Conservation (phyloP, 2,329 filamentous ascomycete genomes). For the Pestalotiopsis sp. region DNA sequence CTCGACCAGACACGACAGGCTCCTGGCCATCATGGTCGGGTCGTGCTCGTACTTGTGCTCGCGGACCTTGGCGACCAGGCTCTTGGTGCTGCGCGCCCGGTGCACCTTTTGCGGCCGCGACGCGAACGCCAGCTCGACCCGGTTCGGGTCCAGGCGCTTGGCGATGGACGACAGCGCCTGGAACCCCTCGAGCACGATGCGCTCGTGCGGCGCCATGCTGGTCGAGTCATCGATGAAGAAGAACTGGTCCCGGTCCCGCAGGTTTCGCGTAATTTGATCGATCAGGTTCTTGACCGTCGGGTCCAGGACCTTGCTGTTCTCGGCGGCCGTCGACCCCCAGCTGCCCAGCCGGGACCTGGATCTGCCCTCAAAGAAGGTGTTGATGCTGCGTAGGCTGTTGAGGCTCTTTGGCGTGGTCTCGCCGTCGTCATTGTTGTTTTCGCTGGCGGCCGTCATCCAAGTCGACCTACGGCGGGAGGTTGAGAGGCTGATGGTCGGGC, state of each 20-base stretch:
- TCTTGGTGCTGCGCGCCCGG: conserved; percentile 5
- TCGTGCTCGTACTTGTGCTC: conserved; percentile 8
- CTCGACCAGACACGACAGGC: conserved; percentile 13
- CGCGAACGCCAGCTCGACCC: conserved; percentile 16
- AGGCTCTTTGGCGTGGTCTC: background rate
- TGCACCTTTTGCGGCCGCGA: conserved; percentile 9
- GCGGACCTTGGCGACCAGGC: conserved; percentile 8
- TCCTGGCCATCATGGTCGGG: conserved; percentile 15
- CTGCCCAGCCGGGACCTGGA: background rate
- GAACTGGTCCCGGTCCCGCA: conserved; percentile 18
- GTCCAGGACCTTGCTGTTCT: background rate
- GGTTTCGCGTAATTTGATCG: conserved; percentile 13
- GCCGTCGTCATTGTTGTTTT: background rate
- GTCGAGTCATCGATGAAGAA: conserved; percentile 23
- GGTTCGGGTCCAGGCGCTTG: conserved; percentile 14
- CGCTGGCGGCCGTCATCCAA: background rate
- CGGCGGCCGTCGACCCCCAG: background rate
- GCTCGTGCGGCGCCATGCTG: conserved; percentile 16
- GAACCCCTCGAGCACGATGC: conserved; percentile 13
- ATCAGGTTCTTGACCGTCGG: conserved; percentile 9
- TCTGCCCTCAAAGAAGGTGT: background rate
- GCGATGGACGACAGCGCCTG: conserved; percentile 12
- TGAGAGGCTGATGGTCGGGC: background rate
- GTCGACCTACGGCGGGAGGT: background rate
- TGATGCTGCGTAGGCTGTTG: background rate